Conservation (phyloP, 1,284 basidiomycete genomes). For the Xerocomus amazonicus region DNA sequence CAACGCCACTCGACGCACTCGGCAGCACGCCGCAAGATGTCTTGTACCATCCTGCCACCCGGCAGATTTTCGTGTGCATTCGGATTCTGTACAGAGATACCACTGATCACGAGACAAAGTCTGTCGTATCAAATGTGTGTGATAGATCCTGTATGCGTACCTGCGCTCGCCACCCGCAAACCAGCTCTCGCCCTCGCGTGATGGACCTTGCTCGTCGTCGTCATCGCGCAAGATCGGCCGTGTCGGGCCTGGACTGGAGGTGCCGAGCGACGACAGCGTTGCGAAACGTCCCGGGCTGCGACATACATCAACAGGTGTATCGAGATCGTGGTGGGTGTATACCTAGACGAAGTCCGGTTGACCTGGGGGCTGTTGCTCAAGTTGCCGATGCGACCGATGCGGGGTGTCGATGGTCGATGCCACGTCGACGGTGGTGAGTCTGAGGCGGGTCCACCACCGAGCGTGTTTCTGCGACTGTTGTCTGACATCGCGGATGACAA, state of each 20-base stretch:
- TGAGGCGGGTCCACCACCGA: conserved; percentile 40
- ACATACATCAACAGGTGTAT: neutral
- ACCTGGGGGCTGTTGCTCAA: conserved; percentile 20
- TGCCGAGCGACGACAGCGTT: conserved; percentile 21
- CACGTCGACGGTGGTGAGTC: conserved; percentile 48
- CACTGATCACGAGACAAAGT: conserved; percentile 48
- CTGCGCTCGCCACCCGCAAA: conserved; percentile 88
- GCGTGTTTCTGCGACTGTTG: conserved; percentile 40
- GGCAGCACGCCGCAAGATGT: conserved; percentile 79
- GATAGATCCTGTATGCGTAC: conserved; percentile 34
- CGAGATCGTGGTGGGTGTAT: neutral
- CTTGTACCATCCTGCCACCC: conserved; percentile 70
- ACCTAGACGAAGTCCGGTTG: conserved; percentile 12
- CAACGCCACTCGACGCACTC: conserved; percentile 51
- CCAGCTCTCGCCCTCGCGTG: conserved; percentile 57
- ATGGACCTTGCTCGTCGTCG: conserved; percentile 49
- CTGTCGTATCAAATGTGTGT: neutral
- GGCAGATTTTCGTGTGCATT: conserved; percentile 45
- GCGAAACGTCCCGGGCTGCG: conserved; percentile 18
- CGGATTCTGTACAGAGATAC: conserved; percentile 88
- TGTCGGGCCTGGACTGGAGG: conserved; percentile 12
- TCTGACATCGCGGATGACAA: no score
- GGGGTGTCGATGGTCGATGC: conserved; percentile 39
- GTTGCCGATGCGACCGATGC: conserved; percentile 39
- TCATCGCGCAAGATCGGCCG: conserved; percentile 31